Evolutionary conservation across 2,329 filamentous ascomycete species (phyloP).

Genomic region (Aureobasidium sp.): DNA sequence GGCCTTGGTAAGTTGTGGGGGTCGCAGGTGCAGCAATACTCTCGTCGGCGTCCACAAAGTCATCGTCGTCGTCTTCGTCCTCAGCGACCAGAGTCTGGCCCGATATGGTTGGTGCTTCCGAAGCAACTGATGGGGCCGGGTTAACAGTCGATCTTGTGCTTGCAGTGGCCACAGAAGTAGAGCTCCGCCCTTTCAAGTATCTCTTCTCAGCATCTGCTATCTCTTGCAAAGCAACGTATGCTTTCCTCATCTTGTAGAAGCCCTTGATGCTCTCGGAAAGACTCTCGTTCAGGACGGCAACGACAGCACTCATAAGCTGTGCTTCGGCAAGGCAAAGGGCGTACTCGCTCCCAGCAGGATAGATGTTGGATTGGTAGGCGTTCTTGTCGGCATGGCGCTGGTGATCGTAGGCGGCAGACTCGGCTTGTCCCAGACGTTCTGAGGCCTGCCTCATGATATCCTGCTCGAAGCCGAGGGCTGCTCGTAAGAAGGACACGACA

Average conservation of each 20-base stretch:
- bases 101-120: not conserved
- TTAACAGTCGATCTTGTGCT: not conserved
- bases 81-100: constrained; percentile 19
- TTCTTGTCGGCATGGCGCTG: constrained; percentile 68
- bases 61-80: constrained; percentile 37
- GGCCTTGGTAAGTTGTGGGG: constrained; percentile 42
- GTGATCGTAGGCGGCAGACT: constrained; percentile 68
- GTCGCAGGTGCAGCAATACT: constrained; percentile 39
- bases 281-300: constrained; percentile 86
- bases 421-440: constrained; percentile 64
- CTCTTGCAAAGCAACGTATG: constrained; percentile 72
- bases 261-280: constrained; percentile 84
- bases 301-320: constrained; percentile 81
- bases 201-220: constrained; percentile 70
- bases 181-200: constrained; percentile 39
- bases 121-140: not conserved
- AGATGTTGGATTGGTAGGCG: constrained; percentile 56
- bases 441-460: constrained; percentile 81
- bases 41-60: constrained; percentile 54
- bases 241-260: constrained; percentile 88
- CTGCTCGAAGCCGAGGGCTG: constrained; percentile 85
- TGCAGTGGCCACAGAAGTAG: constrained; percentile 5
- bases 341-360: constrained; percentile 80
- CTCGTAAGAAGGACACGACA: constrained; percentile 76
- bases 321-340: constrained; percentile 76